Evolutionary conservation across 2,329 filamentous ascomycete genomes (phyloP), one percentile per base, ranked within the genome.

Genomic region (Zymoseptoria passerinii): DNA sequence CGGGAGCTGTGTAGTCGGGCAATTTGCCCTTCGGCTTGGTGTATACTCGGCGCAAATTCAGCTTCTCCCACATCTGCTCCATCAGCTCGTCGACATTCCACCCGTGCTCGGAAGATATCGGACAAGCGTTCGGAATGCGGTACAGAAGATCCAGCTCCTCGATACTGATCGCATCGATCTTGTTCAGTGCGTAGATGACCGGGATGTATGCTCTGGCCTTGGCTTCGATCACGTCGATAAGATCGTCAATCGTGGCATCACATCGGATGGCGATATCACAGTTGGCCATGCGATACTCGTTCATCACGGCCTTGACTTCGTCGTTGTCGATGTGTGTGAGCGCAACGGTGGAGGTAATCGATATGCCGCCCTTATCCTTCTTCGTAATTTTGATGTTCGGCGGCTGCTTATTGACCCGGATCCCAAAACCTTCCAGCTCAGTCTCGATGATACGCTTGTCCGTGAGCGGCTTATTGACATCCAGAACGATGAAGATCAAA

Each of bases 381-480:
- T 99, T 99, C 78, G 87, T 95, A 81, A 96, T 96, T n/a, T 94
- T 89, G 70, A 99, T 99, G 74, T 99, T 99, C 48, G 94, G 94
- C 27, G 94, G 94, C 68, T 85, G 78, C 80, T 97, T 99, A 81
- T 99, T 99, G 79, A 97, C 92, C 58, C 94, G 84, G 72, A 99
- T 96, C 35, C 94, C 94, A 69, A 99, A 99, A 7, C 94, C 94
- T 74, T 99, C 94, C 72, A 99, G 77, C 78, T 99, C 94, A 54
- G 84, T 82, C 77, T 99, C 94, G 70, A 99, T 99, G 63, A 99
- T 82, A 61, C 90, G 85, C 80, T 99, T 99, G 77, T 99, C 94
- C 16, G 92, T 95, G 67, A 99, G 79, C 23, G 94, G 94, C 77
- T 99, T 99, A 78, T 97, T 97, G 70, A 99, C 94, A 71, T 99